Base-by-base conservation (phyloP, 2,329 filamentous ascomycete genomes). In the Pestalotiopsis sp. region DNA sequence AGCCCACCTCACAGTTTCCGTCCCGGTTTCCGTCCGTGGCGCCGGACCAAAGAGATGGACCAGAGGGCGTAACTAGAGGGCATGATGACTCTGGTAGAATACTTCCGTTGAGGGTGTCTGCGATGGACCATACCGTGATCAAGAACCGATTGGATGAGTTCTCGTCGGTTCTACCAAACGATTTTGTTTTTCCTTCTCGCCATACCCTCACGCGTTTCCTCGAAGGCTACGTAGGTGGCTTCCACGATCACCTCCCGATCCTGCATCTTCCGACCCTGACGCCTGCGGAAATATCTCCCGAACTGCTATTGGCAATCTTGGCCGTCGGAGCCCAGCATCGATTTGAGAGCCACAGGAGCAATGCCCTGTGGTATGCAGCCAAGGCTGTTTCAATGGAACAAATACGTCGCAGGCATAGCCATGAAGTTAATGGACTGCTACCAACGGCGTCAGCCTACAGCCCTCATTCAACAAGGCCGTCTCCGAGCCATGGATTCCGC, bases 181-280 rank as follows among this genome's bases (percentile, higher is more conserved):
- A 89, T 72, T 93, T 93, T 72, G 85, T 89, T 3, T 87, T 93
- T 64, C 91, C 91, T 1, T 92, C 91, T 4, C 86, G 91, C 3
- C 86, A 92, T 72, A 92, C 91, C 0, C 77, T 93, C 36, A 90
- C 89, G 2, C 82, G 91, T 41, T 93, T 93, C 71, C 79, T 93
- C 39, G 90, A 92, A 69, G 91, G 90, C 1, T 94, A 92, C 73
- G 87, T 92, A 66, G 88, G 86, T 69, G 90, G 91, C 0, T 92
- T 93, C 69, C 85, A 88, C 67, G 85, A 87, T 66, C 84, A 87
- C 69, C 75, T 87, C 0, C 86, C 86, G 0, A 85, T 93, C 70
- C 81, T 94, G 36, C 91, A 94, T 75, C 80, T 92, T 4, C 89
- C 91, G 0, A 93, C 91, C 0, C 83, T 93, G 61, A 84, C 85